Evolutionary conservation across 2,329 filamentous ascomycete genomes (phyloP), one percentile per base, ranked within the genome.

Genomic region (Botryotinia convoluta): DNA sequence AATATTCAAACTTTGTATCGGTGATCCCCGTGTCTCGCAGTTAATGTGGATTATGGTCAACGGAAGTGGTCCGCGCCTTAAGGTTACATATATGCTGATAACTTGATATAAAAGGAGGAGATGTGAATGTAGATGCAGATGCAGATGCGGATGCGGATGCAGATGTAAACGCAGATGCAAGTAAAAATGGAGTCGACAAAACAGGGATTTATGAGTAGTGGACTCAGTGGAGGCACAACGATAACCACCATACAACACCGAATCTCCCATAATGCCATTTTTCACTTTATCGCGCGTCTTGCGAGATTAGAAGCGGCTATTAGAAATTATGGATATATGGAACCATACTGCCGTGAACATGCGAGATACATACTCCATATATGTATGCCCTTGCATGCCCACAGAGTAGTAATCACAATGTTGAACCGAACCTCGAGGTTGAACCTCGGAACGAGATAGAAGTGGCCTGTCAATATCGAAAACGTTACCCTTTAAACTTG

Each of bases 241-340:
- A 48, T 18, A 67, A 67, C 35, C 37, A 12, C 26, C 32, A 51
- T n/a, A 39, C 35, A 32, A 44, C 5, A 29, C n/a, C 35, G 45
- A 51, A 67, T 67, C 37, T 67, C 45, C 64, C 45, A 67, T 29
- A 37, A 67, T 54, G 22, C 64, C 45, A 54, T 39, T 67, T 67
- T 67, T 54, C 26, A 29, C 35, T 54, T 51, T 67, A 12, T 67
- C 64, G 64, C 64, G 64, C 64, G 64, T 67, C 45, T 67, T 54
- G 64, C 64, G 45, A 67, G 32, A 54, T 67, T 37, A 29, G 64
- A 39, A 54, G 64, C 64, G 64, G 44, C 64, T 67, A 67, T 54
- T 67, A 35, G 45, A 18, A 39, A 39, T 20, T 54, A 26, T 67
- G 44, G 64, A 39, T 45, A 22, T n/a, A 20, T n/a, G 26, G 32